Evolutionary conservation across 2,329 filamentous ascomycete species (phyloP), one percentile per base, ranked within the genome.

Genomic region (Colletotrichum eleusines): DNA sequence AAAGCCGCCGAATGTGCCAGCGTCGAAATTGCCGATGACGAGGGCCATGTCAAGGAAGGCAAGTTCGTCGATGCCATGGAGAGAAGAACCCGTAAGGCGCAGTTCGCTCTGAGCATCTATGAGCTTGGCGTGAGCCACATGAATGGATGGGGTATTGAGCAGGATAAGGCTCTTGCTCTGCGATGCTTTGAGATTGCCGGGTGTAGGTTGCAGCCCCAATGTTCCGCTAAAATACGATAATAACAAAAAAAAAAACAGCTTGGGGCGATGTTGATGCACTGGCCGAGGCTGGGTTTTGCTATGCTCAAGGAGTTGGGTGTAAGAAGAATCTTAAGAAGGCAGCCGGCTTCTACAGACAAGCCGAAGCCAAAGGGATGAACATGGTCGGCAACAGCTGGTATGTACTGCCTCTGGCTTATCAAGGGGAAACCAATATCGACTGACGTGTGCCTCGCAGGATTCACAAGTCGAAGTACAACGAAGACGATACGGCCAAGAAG

Each of bases 351-450:
- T 98, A 98, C 80, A 91, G 96, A 28, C 87, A 91, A 84, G 96
- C 96, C 7, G 96, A 97, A 80, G 90, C 92, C 31, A 96, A 96
- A 82, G 96, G 96, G 8, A 95, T 98, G 86, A 97, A 90, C 81
- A 98, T 98, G 94, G 92, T 97, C 67, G 96, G 96, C 66, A 98
- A 98, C 80, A 98, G 94, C 85, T 99, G 96, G 95, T 97, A 86
- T 79, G 93, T 88, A 68, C 71, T 51, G 40, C 26, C 26, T 9
- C 23, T 53, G 60, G 9, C 14, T 28, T 5, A 40, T 12, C n/a
- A 38, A n/a, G 54, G 35, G 54, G 55, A 64, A 66, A 14, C 8
- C n/a, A 35, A 71, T 28, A 66, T 73, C 72, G 46, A 72, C 55
- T 72, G 46, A 72, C 55, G 11, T 69, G 74, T 28, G 70, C 66